phyloP scores from a whole-genome alignment of 1,284 basidiomycete genomes.

The Farysia itapuensis region DNA sequence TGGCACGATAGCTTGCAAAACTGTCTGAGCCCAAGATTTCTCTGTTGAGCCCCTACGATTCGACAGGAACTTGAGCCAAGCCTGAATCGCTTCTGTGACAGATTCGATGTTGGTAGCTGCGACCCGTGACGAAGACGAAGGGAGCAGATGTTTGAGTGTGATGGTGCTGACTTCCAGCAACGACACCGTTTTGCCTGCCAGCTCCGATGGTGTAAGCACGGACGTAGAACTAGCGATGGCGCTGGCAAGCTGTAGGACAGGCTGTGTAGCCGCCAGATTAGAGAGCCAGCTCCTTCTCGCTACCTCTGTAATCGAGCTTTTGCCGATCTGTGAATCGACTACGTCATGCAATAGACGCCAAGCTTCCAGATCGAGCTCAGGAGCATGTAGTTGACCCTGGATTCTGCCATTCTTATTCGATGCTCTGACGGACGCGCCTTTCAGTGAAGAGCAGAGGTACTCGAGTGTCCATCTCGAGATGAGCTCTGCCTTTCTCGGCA shows the following conservation, averaged over 20 bases:
- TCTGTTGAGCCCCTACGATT: slow-evolving; percentile 1
- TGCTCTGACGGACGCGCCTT: not conserved
- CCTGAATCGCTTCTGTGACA: slow-evolving; percentile 35
- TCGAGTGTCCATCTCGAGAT: slow-evolving; percentile 41
- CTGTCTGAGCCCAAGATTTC: not conserved
- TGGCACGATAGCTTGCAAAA: slow-evolving; percentile 12
- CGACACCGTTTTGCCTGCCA: not conserved
- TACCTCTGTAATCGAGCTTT: slow-evolving; percentile 14
- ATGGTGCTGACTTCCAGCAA: slow-evolving; percentile 4
- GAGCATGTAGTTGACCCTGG: not conserved
- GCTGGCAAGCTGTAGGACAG: slow-evolving; percentile 17
- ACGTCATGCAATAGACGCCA: slow-evolving; percentile 33
- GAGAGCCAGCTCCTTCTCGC: slow-evolving; percentile 31
- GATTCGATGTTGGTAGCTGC: slow-evolving; percentile 43
- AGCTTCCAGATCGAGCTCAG: slow-evolving; percentile 15
- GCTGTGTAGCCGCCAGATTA: slow-evolving; percentile 25
- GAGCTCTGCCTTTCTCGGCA: slow-evolving; percentile 42
- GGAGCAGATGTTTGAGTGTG: slow-evolving; percentile 12
- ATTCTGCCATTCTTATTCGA: slow-evolving; percentile 25
- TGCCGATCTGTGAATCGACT: slow-evolving; percentile 6
- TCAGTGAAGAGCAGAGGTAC: slow-evolving; percentile 17
- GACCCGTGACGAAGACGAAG: slow-evolving; percentile 25
- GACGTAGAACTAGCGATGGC: slow-evolving; percentile 9
- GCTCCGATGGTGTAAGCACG: not conserved
- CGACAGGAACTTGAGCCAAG: slow-evolving; percentile 27